These are phyloP conservation scores for Fraxinus paxiana DNA, from an alignment of 305 asterid genomes.

Conservation along the genomic window DNA sequence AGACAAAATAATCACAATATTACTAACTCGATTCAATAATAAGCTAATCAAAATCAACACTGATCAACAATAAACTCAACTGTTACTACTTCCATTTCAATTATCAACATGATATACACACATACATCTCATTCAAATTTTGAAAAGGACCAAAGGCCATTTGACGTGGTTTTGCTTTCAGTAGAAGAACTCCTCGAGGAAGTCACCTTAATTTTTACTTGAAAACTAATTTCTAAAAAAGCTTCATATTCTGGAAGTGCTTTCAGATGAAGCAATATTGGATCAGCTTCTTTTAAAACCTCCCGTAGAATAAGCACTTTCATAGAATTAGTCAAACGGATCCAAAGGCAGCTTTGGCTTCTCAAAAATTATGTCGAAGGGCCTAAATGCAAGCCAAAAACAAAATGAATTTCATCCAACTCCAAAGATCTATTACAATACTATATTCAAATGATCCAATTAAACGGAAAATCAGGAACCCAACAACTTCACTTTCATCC, in stretches of 20 bases:
- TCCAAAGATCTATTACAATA: not conserved
- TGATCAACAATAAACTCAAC: not conserved
- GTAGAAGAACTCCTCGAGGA: not conserved
- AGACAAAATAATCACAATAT: not conserved
- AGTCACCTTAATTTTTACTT: not conserved
- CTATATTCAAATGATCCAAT: conserved; percentile 19
- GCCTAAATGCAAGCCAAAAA: not conserved
- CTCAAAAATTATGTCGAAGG: not conserved
- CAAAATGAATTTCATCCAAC: conserved; percentile 1
- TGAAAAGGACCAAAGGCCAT: not conserved
- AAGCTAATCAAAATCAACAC: not conserved
- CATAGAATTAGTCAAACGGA: not conserved
- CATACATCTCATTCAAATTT: not conserved
- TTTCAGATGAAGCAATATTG: not conserved
- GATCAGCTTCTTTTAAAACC: not conserved
- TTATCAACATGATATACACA: not conserved
- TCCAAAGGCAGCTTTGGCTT: not conserved
- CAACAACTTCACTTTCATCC: conserved; percentile 13
- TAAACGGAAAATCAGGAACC: not conserved
- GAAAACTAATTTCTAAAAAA: not conserved
- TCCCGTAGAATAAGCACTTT: not conserved
- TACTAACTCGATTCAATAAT: not conserved
- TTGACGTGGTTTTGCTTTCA: not conserved
- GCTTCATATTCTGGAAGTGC: not conserved
- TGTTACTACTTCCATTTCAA: not conserved